Evolutionary conservation across 768 basidiomycete genomes (phyloP), one percentile per base, ranked within the genome.

Genomic region (Floccularia luteovirens): DNA sequence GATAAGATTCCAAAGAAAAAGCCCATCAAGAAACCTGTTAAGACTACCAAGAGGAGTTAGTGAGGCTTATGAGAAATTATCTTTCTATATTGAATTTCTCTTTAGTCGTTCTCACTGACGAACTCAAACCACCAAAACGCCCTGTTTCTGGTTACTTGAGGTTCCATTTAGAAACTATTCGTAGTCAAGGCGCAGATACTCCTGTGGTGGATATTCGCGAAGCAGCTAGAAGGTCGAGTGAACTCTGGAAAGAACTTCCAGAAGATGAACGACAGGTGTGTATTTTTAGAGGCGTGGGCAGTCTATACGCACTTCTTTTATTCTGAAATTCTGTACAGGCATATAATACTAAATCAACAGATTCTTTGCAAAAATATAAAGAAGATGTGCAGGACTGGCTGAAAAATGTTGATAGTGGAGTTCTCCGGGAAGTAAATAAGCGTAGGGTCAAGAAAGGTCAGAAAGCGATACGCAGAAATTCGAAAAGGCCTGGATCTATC

Each of bases 341-440:
- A 11, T 49, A 49, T 14, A 11, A 20, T 1, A 16, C 24, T 2
- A 37, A 25, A 16, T n/a, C 38, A 1, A n/a, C n/a, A 14, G 42
- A 31, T 14, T 17, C 31, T 4, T 22, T 39, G 14, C 35, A 28
- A 23, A 40, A 39, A 37, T 25, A 45, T 20, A 16, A 19, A 6
- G 32, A 33, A 22, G 36, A 37, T 13, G 34, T n/a, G 16, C 28
- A 41, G 1, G 41, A 52, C 36, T 56, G 49, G 49, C 31, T 45
- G 12, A 32, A 46, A 1, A 42, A 41, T 8, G 31, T 48, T 14
- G 51, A 52, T 31, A 46, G 49, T 1, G 24, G 30, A 5, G 23
- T 51, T 11, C 28, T 54, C 14, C 35, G 36, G 14, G 39, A 33
- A 20, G 36, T 54, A 34, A 56, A 56, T 38, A 22, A 19, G 28